Evolutionary conservation across 2,329 filamentous ascomycete genomes (phyloP).

Genomic region (Chrysosporium keratinophilum): DNA sequence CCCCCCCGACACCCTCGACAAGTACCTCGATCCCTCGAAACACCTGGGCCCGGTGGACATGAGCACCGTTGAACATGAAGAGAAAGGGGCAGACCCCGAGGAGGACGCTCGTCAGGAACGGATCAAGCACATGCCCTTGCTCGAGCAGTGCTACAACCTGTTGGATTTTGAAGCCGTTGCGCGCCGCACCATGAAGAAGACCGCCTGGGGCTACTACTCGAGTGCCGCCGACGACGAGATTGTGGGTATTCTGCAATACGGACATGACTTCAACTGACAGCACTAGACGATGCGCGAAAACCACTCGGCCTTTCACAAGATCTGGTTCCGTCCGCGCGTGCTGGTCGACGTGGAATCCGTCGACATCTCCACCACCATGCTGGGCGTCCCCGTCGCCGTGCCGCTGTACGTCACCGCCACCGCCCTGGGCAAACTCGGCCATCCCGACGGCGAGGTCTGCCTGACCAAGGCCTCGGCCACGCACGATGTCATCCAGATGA

Average conservation of each 20-base stretch:
- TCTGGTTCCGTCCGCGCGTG: constrained; percentile 87
- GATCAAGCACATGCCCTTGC: constrained; percentile 61
- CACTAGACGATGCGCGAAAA: constrained; percentile 86
- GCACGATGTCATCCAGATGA: constrained; percentile 95
- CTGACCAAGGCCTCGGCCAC: constrained; percentile 73
- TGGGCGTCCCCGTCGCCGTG: constrained; percentile 70
- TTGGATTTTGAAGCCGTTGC: constrained; percentile 95
- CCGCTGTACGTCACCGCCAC: constrained; percentile 97
- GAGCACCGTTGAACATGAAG: constrained; percentile 59
- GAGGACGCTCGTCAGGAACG: constrained; percentile 66
- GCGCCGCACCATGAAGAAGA: constrained; percentile 83
- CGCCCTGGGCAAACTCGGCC: constrained; percentile 84
- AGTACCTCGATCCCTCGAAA: constrained; percentile 73
- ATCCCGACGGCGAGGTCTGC: constrained; percentile 87
- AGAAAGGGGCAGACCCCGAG: constrained; percentile 57
- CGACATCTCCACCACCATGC: constrained; percentile 84
- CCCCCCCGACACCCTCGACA: constrained; percentile 73
- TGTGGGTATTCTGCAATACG: constrained; percentile 38
- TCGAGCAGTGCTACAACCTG: constrained; percentile 85
- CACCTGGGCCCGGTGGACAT: constrained; percentile 87
- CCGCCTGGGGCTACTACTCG: constrained; percentile 95
- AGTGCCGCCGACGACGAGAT: constrained; percentile 86
- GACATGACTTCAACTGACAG: neutral
- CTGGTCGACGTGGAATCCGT: constrained; percentile 83
- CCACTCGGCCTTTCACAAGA: constrained; percentile 89